These are phyloP conservation scores for Aureobasidium namibiae DNA, from an alignment of 2,329 filamentous ascomycete genomes.

Conservation along the genomic window DNA sequence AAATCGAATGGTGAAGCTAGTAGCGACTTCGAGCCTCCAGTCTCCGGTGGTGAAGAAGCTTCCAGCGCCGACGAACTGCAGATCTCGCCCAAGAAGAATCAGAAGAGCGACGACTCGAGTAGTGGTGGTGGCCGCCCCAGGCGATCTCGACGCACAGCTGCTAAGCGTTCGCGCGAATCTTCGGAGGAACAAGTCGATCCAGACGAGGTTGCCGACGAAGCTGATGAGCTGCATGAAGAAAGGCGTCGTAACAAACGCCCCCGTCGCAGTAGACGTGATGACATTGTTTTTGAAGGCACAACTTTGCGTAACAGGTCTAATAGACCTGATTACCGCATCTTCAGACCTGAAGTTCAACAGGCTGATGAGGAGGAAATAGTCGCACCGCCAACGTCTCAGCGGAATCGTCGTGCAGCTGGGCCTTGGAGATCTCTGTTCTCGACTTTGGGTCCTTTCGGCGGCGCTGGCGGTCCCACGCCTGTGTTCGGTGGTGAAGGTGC, in stretches of 20 bases:
- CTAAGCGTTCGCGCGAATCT: conserved; percentile 32
- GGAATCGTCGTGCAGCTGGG: conserved; percentile 47
- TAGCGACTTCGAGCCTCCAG: conserved; percentile 55
- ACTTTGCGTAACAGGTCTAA: conserved; percentile 56
- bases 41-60: conserved; percentile 39
- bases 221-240: conserved; percentile 49
- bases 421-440: conserved; percentile 75
- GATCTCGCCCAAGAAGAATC: conserved; percentile 14
- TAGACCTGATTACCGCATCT: conserved; percentile 77
- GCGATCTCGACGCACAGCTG: conserved; percentile 44
- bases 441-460: conserved; percentile 87
- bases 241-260: conserved; percentile 35
- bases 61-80: conserved; percentile 14
- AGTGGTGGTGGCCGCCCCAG: conserved; percentile 35
- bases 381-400: conserved; percentile 52
- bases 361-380: conserved; percentile 63
- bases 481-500: conserved; percentile 67
- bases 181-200: conserved; percentile 31
- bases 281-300: conserved; percentile 37
- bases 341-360: conserved; percentile 61
- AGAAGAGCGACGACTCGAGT: conserved; percentile 30
- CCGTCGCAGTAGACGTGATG: conserved; percentile 18
- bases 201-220: conserved; percentile 47
- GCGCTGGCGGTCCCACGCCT: conserved; percentile 64
- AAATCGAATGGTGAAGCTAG: conserved; percentile 45